Percentiles rank a stretch among this genome's conserved stretches.
Conservation (phyloP, 2,329 filamentous ascomycete species). For the Alternaria ventricosa region DNA sequence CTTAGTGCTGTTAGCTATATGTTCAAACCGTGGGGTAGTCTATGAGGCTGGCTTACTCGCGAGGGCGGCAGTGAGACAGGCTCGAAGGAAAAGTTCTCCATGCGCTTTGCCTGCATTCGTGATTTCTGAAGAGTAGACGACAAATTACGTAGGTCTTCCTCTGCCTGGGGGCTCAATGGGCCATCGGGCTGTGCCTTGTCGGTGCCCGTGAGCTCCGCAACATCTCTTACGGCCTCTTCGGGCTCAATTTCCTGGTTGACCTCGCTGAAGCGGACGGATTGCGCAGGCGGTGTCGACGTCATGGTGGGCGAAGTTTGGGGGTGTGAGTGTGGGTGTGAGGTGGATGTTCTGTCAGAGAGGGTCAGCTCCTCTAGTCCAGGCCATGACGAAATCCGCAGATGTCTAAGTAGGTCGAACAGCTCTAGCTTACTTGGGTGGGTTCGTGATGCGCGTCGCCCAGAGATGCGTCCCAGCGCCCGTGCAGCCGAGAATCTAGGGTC, state of each 20-base stretch:
- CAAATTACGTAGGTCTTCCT: slow-evolving; percentile 73
- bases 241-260: slow-evolving; percentile 50
- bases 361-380: slow-evolving; percentile 14
- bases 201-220: slow-evolving; percentile 37
- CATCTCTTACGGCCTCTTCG: slow-evolving; percentile 38
- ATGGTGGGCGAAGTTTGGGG: slow-evolving; percentile 26
- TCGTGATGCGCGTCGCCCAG: slow-evolving; percentile 16
- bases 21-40: slow-evolving; percentile 1
- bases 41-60: slow-evolving; percentile 65
- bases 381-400: slow-evolving; percentile 30
- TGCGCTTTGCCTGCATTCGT: slow-evolving; percentile 79
- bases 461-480: slow-evolving; percentile 15
- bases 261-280: slow-evolving; percentile 50
- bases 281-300: slow-evolving; percentile 30
- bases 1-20: slow-evolving; percentile 42
- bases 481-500: slow-evolving; percentile 5
- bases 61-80: slow-evolving; percentile 86
- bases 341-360: slow-evolving; percentile 10
- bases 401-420: slow-evolving; percentile 26
- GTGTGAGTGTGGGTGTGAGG: background rate
- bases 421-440: slow-evolving; percentile 24
- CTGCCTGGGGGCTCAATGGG: slow-evolving; percentile 52
- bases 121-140: slow-evolving; percentile 75
- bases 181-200: slow-evolving; percentile 29
- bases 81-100: slow-evolving; percentile 89